phyloP scores from a whole-genome alignment of 1,139 yeast species.

The Kodamaea sp. region DNA sequence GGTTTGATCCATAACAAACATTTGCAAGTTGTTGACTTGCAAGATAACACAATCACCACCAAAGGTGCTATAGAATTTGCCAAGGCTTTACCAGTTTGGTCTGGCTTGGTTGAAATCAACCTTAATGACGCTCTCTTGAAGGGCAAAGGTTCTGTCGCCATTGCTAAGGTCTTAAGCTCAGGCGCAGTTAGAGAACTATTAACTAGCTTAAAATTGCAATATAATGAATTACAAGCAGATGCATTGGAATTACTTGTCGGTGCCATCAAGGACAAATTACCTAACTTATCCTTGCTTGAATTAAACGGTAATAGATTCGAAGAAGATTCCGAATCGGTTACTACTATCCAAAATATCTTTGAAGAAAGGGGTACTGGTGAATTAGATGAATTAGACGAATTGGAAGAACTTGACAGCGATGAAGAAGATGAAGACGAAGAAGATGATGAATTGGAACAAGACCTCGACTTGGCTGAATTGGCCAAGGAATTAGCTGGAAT shows the following conservation, averaged over 20 bases:
- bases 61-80: constrained; percentile 57
- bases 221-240: constrained; percentile 75
- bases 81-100: constrained; percentile 58
- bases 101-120: constrained; percentile 65
- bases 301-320: constrained; percentile 86
- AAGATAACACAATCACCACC: constrained; percentile 91
- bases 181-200: constrained; percentile 40
- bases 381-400: constrained; percentile 86
- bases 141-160: constrained; percentile 61
- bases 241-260: constrained; percentile 56
- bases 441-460: constrained; percentile 53
- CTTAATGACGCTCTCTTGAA: constrained; percentile 87
- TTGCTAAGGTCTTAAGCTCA: constrained; percentile 46
- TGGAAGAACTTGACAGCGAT: constrained; percentile 86
- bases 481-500: constrained; percentile 53
- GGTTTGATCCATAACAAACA: constrained; percentile 64
- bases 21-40: constrained; percentile 75
- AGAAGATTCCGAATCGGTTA: constrained; percentile 39
- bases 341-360: constrained; percentile 47
- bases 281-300: constrained; percentile 64
- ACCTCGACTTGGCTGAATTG: constrained; percentile 52
- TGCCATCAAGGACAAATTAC: constrained; percentile 53
- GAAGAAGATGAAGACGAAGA: constrained; percentile 76
- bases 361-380: constrained; percentile 76
- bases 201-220: constrained; percentile 70